Evolutionary conservation across 163 green algal genomes (phyloP), one percentile per base, ranked within the genome.

Genomic region (Trebouxia gelatinosa): DNA sequence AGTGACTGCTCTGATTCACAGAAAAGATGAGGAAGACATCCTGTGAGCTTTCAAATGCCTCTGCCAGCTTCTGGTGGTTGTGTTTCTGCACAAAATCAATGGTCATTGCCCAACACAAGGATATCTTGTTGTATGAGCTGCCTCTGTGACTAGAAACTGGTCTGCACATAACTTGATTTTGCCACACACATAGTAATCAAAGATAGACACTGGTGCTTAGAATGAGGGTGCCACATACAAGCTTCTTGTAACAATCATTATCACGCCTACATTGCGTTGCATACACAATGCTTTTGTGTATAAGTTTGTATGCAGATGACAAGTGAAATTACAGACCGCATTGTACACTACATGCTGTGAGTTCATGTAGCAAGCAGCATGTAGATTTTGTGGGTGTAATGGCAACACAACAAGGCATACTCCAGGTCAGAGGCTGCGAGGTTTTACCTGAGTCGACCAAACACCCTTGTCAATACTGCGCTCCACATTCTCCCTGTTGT

Each of bases 1-100:
- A 91, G 51, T 87, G 77, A 29, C 86, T 85, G 31, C 83, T 89
- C 40, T 54, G 65, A 32, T 88, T 86, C n/a, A 91, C 80, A 34
- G 79, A 89, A 64, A 91, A 91, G 11, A 91, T 67, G 16, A 91
- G 61, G 19, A 84, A 78, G 17, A 91, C 85, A 5, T 64, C 48
- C 6, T 82, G 71, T 17, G 51, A 64, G 19, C 59, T 70, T 0
- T 57, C 38, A 66, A 85, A 83, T 17, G 82, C 85, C 2, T 86
- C 75, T 46, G 81, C 79, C 23, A 89, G 71, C 40, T 81, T 80
- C 9, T 82, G 75, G 54, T 85, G 77, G 62, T 85, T 85, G 64
- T 85, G 81, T 43, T 67, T 82, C 80, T 84, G 80, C 67, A 81
- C 5, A 23, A 19, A 34, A 54, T 38, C 38, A 43, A 68, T 68